Percentiles rank a stretch among this genome's conserved stretches.
Conservation (phyloP, 257 asterid species). For the Linderniella brevidens region DNA sequence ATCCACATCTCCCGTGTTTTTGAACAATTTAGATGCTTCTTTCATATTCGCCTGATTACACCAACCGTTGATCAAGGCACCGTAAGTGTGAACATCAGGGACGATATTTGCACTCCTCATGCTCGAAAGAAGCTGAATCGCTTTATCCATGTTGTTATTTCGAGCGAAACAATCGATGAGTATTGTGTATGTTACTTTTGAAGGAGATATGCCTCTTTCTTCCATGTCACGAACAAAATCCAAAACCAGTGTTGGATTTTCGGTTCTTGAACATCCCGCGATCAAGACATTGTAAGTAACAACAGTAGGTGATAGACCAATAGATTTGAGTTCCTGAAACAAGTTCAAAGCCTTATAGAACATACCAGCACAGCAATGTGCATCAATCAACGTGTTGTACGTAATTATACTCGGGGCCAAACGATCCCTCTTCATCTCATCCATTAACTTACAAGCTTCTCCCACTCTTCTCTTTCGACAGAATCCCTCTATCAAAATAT, state of each 20-base stretch:
- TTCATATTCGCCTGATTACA: slow-evolving; percentile 55
- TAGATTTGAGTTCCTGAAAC: slow-evolving; percentile 32
- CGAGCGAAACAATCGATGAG: slow-evolving; percentile 52
- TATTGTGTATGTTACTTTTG: slow-evolving; percentile 62
- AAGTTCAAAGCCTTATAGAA: slow-evolving; percentile 29
- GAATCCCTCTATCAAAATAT: slow-evolving; percentile 51
- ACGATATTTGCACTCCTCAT: slow-evolving; percentile 34
- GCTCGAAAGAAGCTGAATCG: slow-evolving; percentile 28
- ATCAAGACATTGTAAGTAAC: slow-evolving; percentile 49
- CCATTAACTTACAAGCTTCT: slow-evolving; percentile 31
- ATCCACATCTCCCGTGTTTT: slow-evolving; percentile 25
- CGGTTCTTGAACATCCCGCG: slow-evolving; percentile 36
- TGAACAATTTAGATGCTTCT: slow-evolving; percentile 54
- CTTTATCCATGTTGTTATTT: slow-evolving; percentile 45
- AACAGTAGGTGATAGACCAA: slow-evolving; percentile 40
- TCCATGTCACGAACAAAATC: slow-evolving; percentile 57
- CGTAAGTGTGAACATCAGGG: slow-evolving; percentile 49
- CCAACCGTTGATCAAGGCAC: slow-evolving; percentile 61
- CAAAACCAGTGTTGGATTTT: slow-evolving; percentile 19
- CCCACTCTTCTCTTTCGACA: slow-evolving; percentile 24
- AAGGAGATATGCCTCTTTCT: slow-evolving; percentile 47
- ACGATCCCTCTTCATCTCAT: slow-evolving; percentile 40
- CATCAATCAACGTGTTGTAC: slow-evolving; percentile 44
- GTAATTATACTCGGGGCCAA: slow-evolving; percentile 43
- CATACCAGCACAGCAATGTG: slow-evolving; percentile 35